Evolutionary conservation across 2,329 filamentous ascomycete genomes (phyloP).

Genomic region (Aureobasidium namibiae): DNA sequence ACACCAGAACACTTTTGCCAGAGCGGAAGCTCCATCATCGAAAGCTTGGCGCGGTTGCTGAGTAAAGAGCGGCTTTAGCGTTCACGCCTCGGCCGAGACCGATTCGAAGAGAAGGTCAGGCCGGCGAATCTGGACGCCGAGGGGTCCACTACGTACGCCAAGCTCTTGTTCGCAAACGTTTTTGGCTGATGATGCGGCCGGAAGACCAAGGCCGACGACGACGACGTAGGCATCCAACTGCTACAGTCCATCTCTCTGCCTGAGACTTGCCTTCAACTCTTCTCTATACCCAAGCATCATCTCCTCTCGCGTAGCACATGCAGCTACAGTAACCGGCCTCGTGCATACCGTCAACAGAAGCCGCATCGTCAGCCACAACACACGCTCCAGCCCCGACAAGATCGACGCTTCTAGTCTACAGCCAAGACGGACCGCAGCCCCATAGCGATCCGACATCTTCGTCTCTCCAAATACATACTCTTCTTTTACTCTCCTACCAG

Average conservation of each 20-base stretch:
- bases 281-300: not conserved
- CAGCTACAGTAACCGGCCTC: not conserved
- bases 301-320: not conserved
- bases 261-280: not conserved
- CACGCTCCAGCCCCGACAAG: not conserved
- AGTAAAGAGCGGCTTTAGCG: not conserved
- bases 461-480: not conserved
- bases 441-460: not conserved
- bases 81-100: not conserved
- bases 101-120: not conserved
- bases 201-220: not conserved
- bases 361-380: constrained; percentile 1
- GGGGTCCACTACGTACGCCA: not conserved
- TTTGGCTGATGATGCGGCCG: constrained; percentile 3
- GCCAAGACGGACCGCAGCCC: constrained; percentile 5
- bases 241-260: not conserved
- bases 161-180: not conserved
- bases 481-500: not conserved
- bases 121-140: not conserved
- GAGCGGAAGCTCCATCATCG: not conserved
- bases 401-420: not conserved
- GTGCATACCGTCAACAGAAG: not conserved
- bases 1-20: constrained; percentile 9
- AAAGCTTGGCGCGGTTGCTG: not conserved
- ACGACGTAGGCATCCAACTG: not conserved